These are phyloP conservation scores for Blastosporella zonata DNA, from an alignment of 1,284 basidiomycete species.

Conservation along the genomic window DNA sequence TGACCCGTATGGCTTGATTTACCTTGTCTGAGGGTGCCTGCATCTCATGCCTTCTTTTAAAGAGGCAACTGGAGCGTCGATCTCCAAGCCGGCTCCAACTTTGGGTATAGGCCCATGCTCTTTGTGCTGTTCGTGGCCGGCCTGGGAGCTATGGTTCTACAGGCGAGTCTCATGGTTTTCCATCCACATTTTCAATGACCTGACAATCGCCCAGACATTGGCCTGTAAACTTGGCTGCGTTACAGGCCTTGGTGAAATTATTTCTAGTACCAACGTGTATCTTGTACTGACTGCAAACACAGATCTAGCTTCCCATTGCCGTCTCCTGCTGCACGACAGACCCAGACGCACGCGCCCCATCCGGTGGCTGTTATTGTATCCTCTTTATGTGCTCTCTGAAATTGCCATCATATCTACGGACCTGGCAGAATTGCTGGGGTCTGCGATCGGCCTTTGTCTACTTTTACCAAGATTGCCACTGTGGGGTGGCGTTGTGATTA, in stretches of 20 bases:
- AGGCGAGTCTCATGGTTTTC: constrained; percentile 35
- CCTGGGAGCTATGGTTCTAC: constrained; percentile 68
- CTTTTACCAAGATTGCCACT: constrained; percentile 74
- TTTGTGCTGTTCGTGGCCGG: constrained; percentile 79
- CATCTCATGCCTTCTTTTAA: constrained; percentile 6
- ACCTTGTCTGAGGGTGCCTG: constrained; percentile 5
- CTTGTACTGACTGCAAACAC: constrained; percentile 1
- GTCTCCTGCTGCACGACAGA: constrained; percentile 60
- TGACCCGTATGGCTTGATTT: constrained; percentile 38
- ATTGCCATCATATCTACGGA: constrained; percentile 78
- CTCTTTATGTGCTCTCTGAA: constrained; percentile 62
- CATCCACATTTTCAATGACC: neutral
- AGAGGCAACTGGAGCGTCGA: constrained; percentile 60
- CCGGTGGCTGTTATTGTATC: constrained; percentile 60
- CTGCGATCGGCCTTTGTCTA: constrained; percentile 53
- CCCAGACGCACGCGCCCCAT: constrained; percentile 52
- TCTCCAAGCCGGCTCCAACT: constrained; percentile 62
- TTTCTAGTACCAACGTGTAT: neutral
- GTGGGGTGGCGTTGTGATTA: constrained; percentile 74
- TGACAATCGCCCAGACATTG: constrained; percentile 37
- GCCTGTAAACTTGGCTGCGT: constrained; percentile 59
- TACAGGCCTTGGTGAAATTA: constrained; percentile 52
- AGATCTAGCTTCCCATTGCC: constrained; percentile 71
- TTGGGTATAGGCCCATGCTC: constrained; percentile 71
- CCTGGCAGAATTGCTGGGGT: constrained; percentile 63